These are phyloP conservation scores for Whalleya microplaca DNA, from an alignment of 2,329 filamentous ascomycete species.

Conservation along the genomic window DNA sequence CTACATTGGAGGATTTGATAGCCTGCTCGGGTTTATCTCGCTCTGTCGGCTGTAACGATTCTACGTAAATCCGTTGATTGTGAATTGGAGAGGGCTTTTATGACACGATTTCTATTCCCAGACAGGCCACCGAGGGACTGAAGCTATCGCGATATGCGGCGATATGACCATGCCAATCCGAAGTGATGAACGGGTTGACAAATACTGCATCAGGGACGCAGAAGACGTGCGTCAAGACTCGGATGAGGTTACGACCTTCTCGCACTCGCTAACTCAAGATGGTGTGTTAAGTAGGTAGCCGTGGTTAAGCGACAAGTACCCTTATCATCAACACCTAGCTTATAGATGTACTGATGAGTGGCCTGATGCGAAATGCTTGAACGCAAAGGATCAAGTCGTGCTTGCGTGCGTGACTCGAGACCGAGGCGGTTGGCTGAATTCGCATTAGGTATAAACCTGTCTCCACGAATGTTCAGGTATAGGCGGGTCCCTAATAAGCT, in stretches of 20 bases:
- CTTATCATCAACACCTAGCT: no score
- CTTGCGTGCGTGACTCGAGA: background rate
- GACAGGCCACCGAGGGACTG: background rate
- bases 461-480: no score
- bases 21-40: background rate
- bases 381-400: background rate
- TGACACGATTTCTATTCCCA: background rate
- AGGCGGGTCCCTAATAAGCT: no score
- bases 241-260: background rate
- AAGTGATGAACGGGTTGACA: background rate
- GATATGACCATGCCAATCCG: background rate
- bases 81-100: background rate
- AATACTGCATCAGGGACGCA: background rate
- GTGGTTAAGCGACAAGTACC: no score
- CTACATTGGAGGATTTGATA: no score
- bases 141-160: background rate
- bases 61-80: no score
- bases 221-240: no score
- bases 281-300: no score
- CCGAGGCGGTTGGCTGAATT: background rate
- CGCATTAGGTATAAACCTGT: no score
- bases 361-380: background rate
- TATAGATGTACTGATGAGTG: no score
- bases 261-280: background rate
- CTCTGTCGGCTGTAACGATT: no score